A percentile compares a stretch with the other conserved stretches of the same genome.
Evolutionary conservation across 2,329 filamentous ascomycete species (phyloP).

Genomic region (Magnaporthales sp.): DNA sequence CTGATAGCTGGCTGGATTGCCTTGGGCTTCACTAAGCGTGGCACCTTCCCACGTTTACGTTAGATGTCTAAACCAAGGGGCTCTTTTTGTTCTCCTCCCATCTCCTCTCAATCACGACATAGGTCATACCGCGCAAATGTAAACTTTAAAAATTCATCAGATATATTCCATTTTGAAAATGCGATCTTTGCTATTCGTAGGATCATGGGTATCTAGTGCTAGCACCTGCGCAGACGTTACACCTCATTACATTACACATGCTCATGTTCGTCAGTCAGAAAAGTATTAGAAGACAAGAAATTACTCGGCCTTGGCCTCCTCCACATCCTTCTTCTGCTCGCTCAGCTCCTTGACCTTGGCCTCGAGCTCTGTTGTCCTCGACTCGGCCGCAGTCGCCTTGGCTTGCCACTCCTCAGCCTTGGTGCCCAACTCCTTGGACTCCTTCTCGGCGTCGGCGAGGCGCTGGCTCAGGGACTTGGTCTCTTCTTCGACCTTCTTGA

Average conservation of each 20-base stretch:
- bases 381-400: constrained; percentile 2
- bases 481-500: constrained; percentile 3
- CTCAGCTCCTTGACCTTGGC: constrained; percentile 3
- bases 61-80: not conserved
- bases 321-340: constrained; percentile 2
- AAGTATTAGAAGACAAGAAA: not conserved
- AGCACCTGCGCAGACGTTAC: constrained; percentile 2
- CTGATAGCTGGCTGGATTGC: constrained; percentile 56
- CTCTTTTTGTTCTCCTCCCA: not conserved
- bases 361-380: constrained; percentile 5
- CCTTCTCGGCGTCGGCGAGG: constrained; percentile 1
- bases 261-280: constrained; percentile 1
- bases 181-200: not conserved
- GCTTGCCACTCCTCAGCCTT: constrained; percentile 4
- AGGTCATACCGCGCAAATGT: not conserved
- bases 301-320: constrained; percentile 5
- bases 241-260: constrained; percentile 7
- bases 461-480: constrained; percentile 1
- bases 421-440: constrained; percentile 1
- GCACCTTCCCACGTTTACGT: not conserved
- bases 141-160: not conserved
- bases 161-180: constrained; percentile 1
- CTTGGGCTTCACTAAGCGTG: constrained; percentile 16
- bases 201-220: constrained; percentile 7
- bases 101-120: not conserved